Evolutionary conservation across 345 rosid genomes (phyloP), one percentile per base, ranked within the genome.

Genomic region (Citrus medica): DNA sequence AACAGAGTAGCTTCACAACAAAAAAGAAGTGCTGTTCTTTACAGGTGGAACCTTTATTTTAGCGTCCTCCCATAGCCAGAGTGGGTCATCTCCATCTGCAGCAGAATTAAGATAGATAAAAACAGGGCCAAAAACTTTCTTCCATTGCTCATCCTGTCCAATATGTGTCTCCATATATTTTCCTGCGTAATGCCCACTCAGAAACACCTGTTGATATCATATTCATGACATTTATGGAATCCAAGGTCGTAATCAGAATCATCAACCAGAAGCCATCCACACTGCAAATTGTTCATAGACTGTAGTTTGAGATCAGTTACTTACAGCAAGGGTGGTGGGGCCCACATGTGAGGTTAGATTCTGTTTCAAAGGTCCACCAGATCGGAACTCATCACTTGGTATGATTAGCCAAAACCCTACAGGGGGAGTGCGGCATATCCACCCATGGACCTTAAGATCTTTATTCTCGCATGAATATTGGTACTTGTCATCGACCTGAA

Each of bases 351-450:
- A 96, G 61, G 94, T 90, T 61, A 96, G 92, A 75, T 91, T 91
- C 84, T 96, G 99, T 81, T 96, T 96, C 67, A 91, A 87, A 0
- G 95, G 97, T 79, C 99, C 99, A 33, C 98, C 98, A 59, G 99
- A 89, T 64, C 97, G 91, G 79, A 94, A 92, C 89, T 96, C 99
- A 76, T 91, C 84, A 79, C 98, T 96, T 38, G 98, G 97, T 4
- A 92, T 92, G 78, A 96, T 96, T 87, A 91, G 97, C 99, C 98
- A 96, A 81, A 94, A 96, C 33, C 99, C 99, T 7, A 96, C 89
- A 8, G 97, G 90, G 22, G 98, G 98, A 21, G 86, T 85, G 22
- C 82, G 83, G 81, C 92, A 87, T 79, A 96, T 88, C 99, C 99
- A 96, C 67, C 99, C 99, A 90, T 96, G 99, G 73, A 94, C 95